These are phyloP conservation scores for Leccinum fuscescens DNA, from an alignment of 1,284 basidiomycete species.

Conservation along the genomic window DNA sequence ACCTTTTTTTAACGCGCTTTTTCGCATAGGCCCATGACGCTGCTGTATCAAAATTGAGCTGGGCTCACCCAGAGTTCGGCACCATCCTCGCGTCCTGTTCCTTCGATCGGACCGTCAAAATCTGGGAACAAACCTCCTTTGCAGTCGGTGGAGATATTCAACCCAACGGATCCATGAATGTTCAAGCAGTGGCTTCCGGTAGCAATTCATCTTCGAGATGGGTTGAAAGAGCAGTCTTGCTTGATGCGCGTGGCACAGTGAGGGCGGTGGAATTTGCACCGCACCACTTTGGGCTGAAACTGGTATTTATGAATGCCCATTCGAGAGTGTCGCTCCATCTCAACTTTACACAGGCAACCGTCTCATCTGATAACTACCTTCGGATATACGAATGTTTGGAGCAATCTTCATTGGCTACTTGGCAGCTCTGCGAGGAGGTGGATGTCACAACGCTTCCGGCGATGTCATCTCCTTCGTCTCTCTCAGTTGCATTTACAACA, in stretches of 20 bases:
- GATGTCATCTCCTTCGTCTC: slow-evolving; percentile 43
- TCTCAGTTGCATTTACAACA: slow-evolving; percentile 55
- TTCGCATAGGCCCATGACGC: slow-evolving; percentile 80
- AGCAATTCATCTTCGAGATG: slow-evolving; percentile 52
- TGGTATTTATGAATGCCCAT: slow-evolving; percentile 50
- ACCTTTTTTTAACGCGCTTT: background rate
- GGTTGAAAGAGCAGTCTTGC: slow-evolving; percentile 73
- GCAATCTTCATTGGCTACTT: slow-evolving; percentile 72
- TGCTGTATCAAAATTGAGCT: slow-evolving; percentile 76
- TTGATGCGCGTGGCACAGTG: slow-evolving; percentile 83
- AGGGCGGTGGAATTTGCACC: slow-evolving; percentile 84
- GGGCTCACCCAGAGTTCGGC: slow-evolving; percentile 90
- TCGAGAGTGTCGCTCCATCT: background rate
- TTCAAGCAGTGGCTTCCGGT: slow-evolving; percentile 24
- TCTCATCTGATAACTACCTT: slow-evolving; percentile 83
- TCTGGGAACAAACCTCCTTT: slow-evolving; percentile 75
- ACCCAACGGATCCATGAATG: slow-evolving; percentile 24
- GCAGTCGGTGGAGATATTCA: slow-evolving; percentile 35
- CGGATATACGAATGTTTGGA: slow-evolving; percentile 91
- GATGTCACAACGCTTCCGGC: slow-evolving; percentile 65
- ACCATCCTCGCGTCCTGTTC: slow-evolving; percentile 80
- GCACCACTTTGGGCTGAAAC: slow-evolving; percentile 79
- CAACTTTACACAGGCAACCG: slow-evolving; percentile 59
- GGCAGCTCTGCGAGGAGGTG: slow-evolving; percentile 78
- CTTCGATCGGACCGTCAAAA: slow-evolving; percentile 85